Conservation (phyloP, 306 rosid species). For the Aeschynomene evenia region DNA sequence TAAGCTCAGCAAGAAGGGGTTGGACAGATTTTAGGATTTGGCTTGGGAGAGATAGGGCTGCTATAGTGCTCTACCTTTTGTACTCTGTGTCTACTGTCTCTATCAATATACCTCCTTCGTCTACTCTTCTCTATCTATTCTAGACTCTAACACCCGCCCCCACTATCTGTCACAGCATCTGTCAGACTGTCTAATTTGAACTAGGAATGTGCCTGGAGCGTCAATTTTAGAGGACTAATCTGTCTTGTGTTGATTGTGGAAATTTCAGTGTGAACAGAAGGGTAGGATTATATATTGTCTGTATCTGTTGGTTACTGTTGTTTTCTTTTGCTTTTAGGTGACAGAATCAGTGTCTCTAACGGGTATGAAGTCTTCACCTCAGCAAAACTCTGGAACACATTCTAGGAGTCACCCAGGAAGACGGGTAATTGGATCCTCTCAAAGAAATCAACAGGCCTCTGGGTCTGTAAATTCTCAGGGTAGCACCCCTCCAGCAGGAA, state of each 20-base stretch:
- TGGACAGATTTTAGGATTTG: too few relatives aligned
- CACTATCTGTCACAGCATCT: background rate
- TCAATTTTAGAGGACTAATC: slow-evolving; percentile 1
- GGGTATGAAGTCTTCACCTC: slow-evolving; percentile 40
- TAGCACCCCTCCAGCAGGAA: slow-evolving; percentile 51
- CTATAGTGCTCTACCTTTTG: too few relatives aligned
- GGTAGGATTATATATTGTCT: background rate
- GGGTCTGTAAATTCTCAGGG: slow-evolving; percentile 51
- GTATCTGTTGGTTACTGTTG: background rate
- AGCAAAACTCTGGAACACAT: slow-evolving; percentile 40
- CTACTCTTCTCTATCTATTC: too few relatives aligned
- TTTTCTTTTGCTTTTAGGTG: slow-evolving; percentile 47
- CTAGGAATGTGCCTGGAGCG: background rate
- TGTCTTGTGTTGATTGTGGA: slow-evolving; percentile 2
- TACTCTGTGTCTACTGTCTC: too few relatives aligned
- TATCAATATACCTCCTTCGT: too few relatives aligned
- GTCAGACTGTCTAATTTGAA: background rate
- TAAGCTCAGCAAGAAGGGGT: too few relatives aligned
- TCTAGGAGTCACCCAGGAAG: slow-evolving; percentile 51
- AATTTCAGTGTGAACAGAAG: background rate
- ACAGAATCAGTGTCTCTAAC: slow-evolving; percentile 42
- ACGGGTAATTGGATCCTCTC: slow-evolving; percentile 44
- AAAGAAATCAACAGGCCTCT: slow-evolving; percentile 44
- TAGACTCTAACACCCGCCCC: too few relatives aligned
- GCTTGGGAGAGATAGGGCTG: too few relatives aligned